phyloP scores from a whole-genome alignment of 2,329 filamentous ascomycete species.

The Beauveria asiatica region DNA sequence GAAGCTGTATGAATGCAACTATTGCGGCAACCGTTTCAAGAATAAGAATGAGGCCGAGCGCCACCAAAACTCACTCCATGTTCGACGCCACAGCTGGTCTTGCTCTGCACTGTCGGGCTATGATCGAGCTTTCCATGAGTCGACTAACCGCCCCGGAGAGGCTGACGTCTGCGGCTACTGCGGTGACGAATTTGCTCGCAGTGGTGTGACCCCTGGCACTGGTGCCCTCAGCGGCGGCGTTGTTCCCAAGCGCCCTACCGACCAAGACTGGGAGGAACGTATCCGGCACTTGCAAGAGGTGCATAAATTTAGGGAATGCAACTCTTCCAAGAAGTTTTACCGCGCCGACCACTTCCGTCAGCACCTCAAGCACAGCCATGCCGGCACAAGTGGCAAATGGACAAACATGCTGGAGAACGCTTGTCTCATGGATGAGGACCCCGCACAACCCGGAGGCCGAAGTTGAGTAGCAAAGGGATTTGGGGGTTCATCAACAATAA shows the following conservation, averaged over 20 bases:
- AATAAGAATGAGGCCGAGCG: slow-evolving; percentile 98
- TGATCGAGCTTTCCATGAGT: slow-evolving; percentile 80
- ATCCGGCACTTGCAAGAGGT: slow-evolving; percentile 80
- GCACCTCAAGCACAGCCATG: slow-evolving; percentile 95
- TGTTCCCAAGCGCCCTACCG: slow-evolving; percentile 47
- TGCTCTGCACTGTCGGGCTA: slow-evolving; percentile 76
- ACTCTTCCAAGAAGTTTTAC: slow-evolving; percentile 97
- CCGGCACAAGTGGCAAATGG: slow-evolving; percentile 95
- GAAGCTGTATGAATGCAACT: slow-evolving; percentile 91
- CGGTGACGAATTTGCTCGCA: slow-evolving; percentile 72
- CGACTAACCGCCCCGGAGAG: slow-evolving; percentile 55
- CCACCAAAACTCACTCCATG: slow-evolving; percentile 89
- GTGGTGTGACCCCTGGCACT: slow-evolving; percentile 31
- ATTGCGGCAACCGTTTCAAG: slow-evolving; percentile 92
- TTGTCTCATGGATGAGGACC: slow-evolving; percentile 86
- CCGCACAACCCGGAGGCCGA: slow-evolving; percentile 18
- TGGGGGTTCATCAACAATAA: background rate
- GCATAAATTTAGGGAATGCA: slow-evolving; percentile 97
- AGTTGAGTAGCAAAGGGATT: background rate
- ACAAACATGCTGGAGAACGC: slow-evolving; percentile 96
- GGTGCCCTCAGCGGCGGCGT: slow-evolving; percentile 27
- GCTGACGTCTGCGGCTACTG: slow-evolving; percentile 90
- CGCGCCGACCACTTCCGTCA: slow-evolving; percentile 96
- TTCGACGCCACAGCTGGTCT: slow-evolving; percentile 92
- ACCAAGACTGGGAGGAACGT: slow-evolving; percentile 80